Base-by-base conservation (phyloP, 164 flowering plant genomes). In the Sedum album region DNA sequence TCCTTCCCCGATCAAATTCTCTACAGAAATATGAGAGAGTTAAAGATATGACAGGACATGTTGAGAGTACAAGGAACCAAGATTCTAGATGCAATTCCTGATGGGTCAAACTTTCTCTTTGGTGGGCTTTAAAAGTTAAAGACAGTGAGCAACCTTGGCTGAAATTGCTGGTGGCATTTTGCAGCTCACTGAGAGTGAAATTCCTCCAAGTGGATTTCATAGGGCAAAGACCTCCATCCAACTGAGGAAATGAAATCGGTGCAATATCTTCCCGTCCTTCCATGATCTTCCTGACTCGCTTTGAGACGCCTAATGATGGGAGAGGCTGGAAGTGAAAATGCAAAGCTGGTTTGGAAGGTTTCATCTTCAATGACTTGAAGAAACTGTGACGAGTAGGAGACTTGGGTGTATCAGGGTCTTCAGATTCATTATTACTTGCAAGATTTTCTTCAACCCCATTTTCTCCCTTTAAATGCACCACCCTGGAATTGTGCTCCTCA, bases 1-100 rank as follows among this genome's bases (percentile, higher is more conserved):
- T 60, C 91, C 91, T 23, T 64, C 76, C 15, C 90, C 90, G 49
- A 86, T 81, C 69, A 84, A 20, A 42, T 83, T 83, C 30, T 80
- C 90, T 85, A 51, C 76, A 70, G 51, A 35, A 63, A 53, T 63
- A 53, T 18, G 5, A 44, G 15, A 0, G 48, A 44, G 48, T 44
- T 44, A n/a, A n/a, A n/a, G n/a, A n/a, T n/a, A n/a, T n/a, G n/a
- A n/a, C n/a, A n/a, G n/a, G n/a, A n/a, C n/a, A n/a, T n/a, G n/a
- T n/a, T n/a, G n/a, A n/a, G n/a, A n/a, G n/a, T n/a, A n/a, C n/a
- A n/a, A n/a, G n/a, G n/a, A n/a, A n/a, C n/a, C n/a, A n/a, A n/a
- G n/a, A n/a, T n/a, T n/a, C n/a, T n/a, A n/a, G n/a, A n/a, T n/a
- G n/a, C n/a, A n/a, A n/a, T n/a, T n/a, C n/a, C n/a, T n/a, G n/a